Conservation (phyloP, 2,329 filamentous ascomycete genomes). For the Fusarium drepaniforme region DNA sequence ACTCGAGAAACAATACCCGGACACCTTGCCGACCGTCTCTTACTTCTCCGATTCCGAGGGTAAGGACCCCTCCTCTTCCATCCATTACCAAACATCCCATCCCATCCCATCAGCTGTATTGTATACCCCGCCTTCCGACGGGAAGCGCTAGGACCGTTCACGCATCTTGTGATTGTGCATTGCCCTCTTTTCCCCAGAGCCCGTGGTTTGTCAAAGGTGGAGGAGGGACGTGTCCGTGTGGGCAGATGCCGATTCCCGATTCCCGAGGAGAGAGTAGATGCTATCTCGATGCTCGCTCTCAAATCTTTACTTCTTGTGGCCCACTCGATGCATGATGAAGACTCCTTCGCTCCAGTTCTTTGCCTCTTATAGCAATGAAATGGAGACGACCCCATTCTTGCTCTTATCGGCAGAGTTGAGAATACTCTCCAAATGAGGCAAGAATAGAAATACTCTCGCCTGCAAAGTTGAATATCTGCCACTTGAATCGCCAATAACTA, state of each 20-base stretch:
- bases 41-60: slow-evolving; percentile 23
- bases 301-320: slow-evolving; percentile 16
- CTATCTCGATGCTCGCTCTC: slow-evolving; percentile 19
- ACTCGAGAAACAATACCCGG: slow-evolving; percentile 33
- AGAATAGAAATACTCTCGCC: not conserved
- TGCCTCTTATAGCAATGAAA: not conserved
- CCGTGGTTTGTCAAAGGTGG: slow-evolving; percentile 1
- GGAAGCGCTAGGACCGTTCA: slow-evolving; percentile 3
- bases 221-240: slow-evolving; percentile 2
- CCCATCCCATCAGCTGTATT: slow-evolving; percentile 4
- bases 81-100: slow-evolving; percentile 6
- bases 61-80: not conserved
- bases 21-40: slow-evolving; percentile 28
- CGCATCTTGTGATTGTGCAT: not conserved
- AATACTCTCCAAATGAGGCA: not conserved
- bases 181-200: slow-evolving; percentile 1
- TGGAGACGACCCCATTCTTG: not conserved
- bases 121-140: slow-evolving; percentile 8
- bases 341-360: not conserved
- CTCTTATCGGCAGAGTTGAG: not conserved
- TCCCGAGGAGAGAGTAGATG: slow-evolving; percentile 22
- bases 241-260: slow-evolving; percentile 28
- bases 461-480: not conserved
- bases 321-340: not conserved
- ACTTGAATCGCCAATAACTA: not conserved